Conservation (phyloP, 306 rosid species). For the Begonia fuchsioides region DNA sequence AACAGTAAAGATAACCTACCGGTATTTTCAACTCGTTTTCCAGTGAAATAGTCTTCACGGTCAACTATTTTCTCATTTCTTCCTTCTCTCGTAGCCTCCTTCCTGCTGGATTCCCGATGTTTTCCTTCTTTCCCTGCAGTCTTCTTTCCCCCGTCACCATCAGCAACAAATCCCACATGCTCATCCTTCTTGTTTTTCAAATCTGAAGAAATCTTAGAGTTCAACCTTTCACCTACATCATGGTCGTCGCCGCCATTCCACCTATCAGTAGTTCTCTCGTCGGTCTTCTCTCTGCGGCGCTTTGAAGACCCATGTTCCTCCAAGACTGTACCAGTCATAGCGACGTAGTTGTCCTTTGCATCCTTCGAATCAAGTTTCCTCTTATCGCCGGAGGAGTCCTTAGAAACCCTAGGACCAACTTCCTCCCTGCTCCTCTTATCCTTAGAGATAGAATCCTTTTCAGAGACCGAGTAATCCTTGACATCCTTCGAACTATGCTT, state of each 20-base stretch:
- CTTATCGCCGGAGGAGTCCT: slow-evolving; percentile 63
- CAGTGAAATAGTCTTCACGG: slow-evolving; percentile 43
- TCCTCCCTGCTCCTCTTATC: slow-evolving; percentile 81
- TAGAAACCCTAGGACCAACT: slow-evolving; percentile 38
- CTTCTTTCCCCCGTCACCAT: slow-evolving; percentile 60
- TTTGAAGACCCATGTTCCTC: slow-evolving; percentile 64
- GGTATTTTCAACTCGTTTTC: slow-evolving; percentile 59
- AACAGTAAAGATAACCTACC: slow-evolving; percentile 40
- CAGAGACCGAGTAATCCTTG: slow-evolving; percentile 80
- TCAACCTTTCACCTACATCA: slow-evolving; percentile 13
- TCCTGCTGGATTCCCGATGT: slow-evolving; percentile 66
- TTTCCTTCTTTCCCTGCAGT: slow-evolving; percentile 62
- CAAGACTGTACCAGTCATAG: slow-evolving; percentile 45
- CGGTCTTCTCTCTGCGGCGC: slow-evolving; percentile 61
- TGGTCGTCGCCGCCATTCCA: slow-evolving; percentile 92
- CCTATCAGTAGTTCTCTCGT: slow-evolving; percentile 59
- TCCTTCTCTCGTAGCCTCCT: slow-evolving; percentile 58
- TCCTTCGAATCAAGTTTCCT: slow-evolving; percentile 73
- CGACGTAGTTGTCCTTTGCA: slow-evolving; percentile 25
- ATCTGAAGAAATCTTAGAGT: neutral
- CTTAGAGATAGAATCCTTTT: slow-evolving; percentile 52
- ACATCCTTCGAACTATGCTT: slow-evolving; percentile 77
- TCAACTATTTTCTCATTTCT: slow-evolving; percentile 48
- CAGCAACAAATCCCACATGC: slow-evolving; percentile 43
- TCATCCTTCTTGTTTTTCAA: slow-evolving; percentile 29